Evolutionary conservation across 495 filamentous ascomycete genomes (phyloP).

Genomic region (Physcia stellaris): DNA sequence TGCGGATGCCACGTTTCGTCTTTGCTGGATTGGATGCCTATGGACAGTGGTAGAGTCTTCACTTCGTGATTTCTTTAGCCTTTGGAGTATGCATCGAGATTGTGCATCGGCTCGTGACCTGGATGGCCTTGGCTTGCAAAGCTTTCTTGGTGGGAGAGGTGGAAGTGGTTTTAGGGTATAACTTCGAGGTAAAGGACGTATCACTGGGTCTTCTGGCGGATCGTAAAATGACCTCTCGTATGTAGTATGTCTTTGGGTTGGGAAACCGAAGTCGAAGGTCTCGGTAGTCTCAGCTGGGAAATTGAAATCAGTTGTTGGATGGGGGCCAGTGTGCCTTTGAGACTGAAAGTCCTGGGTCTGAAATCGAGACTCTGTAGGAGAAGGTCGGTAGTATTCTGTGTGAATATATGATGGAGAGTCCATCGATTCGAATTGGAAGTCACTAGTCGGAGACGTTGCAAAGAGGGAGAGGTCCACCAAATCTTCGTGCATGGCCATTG

Average conservation of each 20-base stretch:
- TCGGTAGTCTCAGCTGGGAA: too few relatives aligned
- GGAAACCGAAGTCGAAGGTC: slow-evolving; percentile 5
- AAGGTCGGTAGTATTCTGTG: too few relatives aligned
- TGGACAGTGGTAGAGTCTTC: slow-evolving; percentile 1
- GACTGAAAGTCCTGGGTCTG: too few relatives aligned
- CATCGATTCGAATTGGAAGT: too few relatives aligned
- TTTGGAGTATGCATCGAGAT: slow-evolving; percentile 12
- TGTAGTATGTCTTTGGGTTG: not conserved
- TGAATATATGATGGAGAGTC: too few relatives aligned
- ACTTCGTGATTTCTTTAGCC: slow-evolving; percentile 11
- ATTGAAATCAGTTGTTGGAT: too few relatives aligned
- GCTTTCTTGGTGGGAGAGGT: slow-evolving; percentile 10
- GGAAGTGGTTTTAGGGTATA: slow-evolving; percentile 9
- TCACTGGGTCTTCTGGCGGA: not conserved
- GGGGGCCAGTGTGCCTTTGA: too few relatives aligned
- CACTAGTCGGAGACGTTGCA: slow-evolving; percentile 12
- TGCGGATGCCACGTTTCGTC: slow-evolving; percentile 9
- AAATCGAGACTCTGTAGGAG: too few relatives aligned
- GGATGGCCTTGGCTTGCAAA: slow-evolving; percentile 5
- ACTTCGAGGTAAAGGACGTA: slow-evolving; percentile 4
- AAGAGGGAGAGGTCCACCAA: slow-evolving; percentile 18
- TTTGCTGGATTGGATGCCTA: slow-evolving; percentile 9
- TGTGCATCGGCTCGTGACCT: slow-evolving; percentile 5
- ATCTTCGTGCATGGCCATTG: slow-evolving; percentile 9
- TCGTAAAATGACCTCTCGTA: not conserved